Conservation (phyloP, 805 yeast species). For the Candida loeiensis region DNA sequence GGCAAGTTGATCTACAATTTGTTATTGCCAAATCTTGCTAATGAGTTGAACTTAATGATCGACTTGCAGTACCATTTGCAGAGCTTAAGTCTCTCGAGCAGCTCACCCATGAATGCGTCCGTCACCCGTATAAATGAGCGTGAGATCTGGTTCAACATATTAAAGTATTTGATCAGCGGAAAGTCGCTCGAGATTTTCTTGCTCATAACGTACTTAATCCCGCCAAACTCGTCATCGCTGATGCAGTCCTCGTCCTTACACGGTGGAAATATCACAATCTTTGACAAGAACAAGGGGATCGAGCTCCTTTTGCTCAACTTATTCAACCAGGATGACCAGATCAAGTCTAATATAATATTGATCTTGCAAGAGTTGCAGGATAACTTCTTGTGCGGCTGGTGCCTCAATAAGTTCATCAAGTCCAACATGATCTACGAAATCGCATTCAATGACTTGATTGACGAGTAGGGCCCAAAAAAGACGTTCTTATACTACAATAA, state of each 20-base stretch:
- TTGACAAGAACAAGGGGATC: slow-evolving; percentile 44
- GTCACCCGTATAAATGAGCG: slow-evolving; percentile 19
- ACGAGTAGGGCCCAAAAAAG: not conserved
- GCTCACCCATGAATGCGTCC: slow-evolving; percentile 9
- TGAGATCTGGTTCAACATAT: slow-evolving; percentile 41
- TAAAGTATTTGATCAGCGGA: slow-evolving; percentile 41
- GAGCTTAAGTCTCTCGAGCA: slow-evolving; percentile 24
- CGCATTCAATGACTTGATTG: slow-evolving; percentile 34
- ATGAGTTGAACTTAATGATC: slow-evolving; percentile 40
- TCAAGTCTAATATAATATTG: slow-evolving; percentile 39
- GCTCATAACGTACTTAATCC: slow-evolving; percentile 38
- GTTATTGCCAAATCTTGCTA: slow-evolving; percentile 32
- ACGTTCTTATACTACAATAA: no score
- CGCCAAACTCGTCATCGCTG: slow-evolving; percentile 38
- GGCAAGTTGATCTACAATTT: slow-evolving; percentile 32
- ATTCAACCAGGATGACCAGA: slow-evolving; percentile 38
- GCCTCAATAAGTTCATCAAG: slow-evolving; percentile 33
- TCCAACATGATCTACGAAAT: slow-evolving; percentile 38
- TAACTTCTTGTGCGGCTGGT: slow-evolving; percentile 45
- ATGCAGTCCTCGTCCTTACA: slow-evolving; percentile 35
- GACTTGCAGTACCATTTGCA: slow-evolving; percentile 43
- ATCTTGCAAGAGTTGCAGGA: slow-evolving; percentile 43
- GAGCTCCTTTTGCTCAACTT: slow-evolving; percentile 39
- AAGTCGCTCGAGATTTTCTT: slow-evolving; percentile 38
- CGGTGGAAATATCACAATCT: slow-evolving; percentile 39